These are phyloP conservation scores for Pseudevernia furfuracea DNA, from an alignment of 495 filamentous ascomycete species.

Conservation along the genomic window DNA sequence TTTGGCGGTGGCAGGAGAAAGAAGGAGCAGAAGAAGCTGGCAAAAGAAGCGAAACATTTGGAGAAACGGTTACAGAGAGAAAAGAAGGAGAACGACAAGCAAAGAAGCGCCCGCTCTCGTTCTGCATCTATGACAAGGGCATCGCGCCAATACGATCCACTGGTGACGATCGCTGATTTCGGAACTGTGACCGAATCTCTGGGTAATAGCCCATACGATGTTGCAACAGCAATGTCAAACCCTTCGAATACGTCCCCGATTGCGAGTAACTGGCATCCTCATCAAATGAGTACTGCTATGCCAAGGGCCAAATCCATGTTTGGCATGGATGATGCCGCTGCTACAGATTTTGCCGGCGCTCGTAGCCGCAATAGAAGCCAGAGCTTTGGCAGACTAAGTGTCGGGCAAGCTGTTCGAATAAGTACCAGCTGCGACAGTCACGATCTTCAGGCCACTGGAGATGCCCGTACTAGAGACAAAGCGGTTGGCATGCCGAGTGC, in stretches of 20 bases:
- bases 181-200: conserved; percentile 33
- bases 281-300: conserved; percentile 30
- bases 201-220: conserved; percentile 38
- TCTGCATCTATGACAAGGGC: conserved; percentile 16
- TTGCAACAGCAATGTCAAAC: conserved; percentile 26
- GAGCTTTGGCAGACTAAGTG: too few species aligned
- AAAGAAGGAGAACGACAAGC: conserved; percentile 18
- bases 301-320: conserved; percentile 20
- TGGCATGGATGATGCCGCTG: too few species aligned
- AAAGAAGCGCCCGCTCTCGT: conserved; percentile 7
- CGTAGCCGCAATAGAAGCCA: too few species aligned
- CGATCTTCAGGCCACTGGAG: too few species aligned
- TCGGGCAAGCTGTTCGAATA: too few species aligned
- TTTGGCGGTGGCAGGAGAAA: conserved; percentile 13
- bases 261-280: conserved; percentile 24
- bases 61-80: conserved; percentile 9
- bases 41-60: conserved; percentile 11
- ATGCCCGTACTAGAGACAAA: too few species aligned
- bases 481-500: too few species aligned
- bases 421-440: too few species aligned
- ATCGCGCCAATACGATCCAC: too few species aligned
- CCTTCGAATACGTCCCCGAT: background rate
- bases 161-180: conserved; percentile 30
- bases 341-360: too few species aligned
- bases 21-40: conserved; percentile 20